phyloP scores from a whole-genome alignment of 2,329 filamentous ascomycete species.

The Emericellopsis cladophorae region DNA sequence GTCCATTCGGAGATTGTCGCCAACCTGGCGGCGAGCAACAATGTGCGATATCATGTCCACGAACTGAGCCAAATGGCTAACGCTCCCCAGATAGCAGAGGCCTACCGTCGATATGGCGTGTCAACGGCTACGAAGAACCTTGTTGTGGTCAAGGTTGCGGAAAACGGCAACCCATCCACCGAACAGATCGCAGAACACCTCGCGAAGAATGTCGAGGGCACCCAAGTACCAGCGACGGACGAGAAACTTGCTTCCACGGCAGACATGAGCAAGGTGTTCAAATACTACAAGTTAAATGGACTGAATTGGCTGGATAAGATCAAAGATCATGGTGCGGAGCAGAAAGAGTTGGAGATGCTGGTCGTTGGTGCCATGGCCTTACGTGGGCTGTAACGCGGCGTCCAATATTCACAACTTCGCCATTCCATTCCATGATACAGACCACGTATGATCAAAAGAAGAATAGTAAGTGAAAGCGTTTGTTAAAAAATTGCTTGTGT shows the following conservation, averaged over 20 bases:
- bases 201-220: constrained; percentile 46
- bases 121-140: constrained; percentile 56
- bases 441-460: too few species aligned
- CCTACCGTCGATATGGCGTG: constrained; percentile 82
- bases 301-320: constrained; percentile 35
- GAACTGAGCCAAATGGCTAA: constrained; percentile 2
- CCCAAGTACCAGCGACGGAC: constrained; percentile 46
- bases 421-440: too few species aligned
- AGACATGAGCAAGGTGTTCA: constrained; percentile 60
- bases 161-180: constrained; percentile 15
- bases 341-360: constrained; percentile 51
- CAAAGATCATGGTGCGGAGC: constrained; percentile 27
- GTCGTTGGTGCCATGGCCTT: constrained; percentile 64
- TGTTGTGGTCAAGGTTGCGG: constrained; percentile 71
- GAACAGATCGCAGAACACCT: constrained; percentile 48
- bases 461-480: too few species aligned
- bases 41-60: too few species aligned
- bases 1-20: constrained; percentile 84
- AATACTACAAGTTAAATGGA: constrained; percentile 74
- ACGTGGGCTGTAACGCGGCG: constrained; percentile 19
- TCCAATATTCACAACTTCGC: too few species aligned
- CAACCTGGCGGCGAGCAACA: background rate
- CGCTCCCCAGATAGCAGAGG: constrained; percentile 63
- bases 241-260: constrained; percentile 43
- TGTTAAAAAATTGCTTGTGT: too few species aligned